These are phyloP conservation scores for Cyberlindnera saturnus DNA, from an alignment of 805 yeast species.

Conservation along the genomic window DNA sequence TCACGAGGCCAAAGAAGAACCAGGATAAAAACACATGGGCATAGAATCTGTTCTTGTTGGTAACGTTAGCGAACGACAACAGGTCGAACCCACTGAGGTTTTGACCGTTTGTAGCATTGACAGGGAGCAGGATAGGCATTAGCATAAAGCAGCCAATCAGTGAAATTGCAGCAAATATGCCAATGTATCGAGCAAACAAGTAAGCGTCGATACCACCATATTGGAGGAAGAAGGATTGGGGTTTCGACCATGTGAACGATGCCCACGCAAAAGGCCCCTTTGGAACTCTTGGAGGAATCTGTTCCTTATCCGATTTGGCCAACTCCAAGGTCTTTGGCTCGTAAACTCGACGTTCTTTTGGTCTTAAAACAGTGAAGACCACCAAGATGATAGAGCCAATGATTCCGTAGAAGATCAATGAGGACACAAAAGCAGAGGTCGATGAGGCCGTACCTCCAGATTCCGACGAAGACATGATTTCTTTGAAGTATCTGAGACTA, in stretches of 20 bases:
- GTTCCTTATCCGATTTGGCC: slow-evolving; percentile 45
- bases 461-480: background rate
- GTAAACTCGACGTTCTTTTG: slow-evolving; percentile 64
- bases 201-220: slow-evolving; percentile 74
- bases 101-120: slow-evolving; percentile 66
- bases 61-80: slow-evolving; percentile 57
- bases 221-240: slow-evolving; percentile 59
- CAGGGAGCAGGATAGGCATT: slow-evolving; percentile 60
- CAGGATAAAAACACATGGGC: slow-evolving; percentile 77
- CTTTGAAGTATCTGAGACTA: background rate
- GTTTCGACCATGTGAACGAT: slow-evolving; percentile 40
- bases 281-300: slow-evolving; percentile 19
- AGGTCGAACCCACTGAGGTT: slow-evolving; percentile 53
- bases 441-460: slow-evolving; percentile 37
- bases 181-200: slow-evolving; percentile 61
- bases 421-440: slow-evolving; percentile 69
- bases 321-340: slow-evolving; percentile 64
- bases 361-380: slow-evolving; percentile 56
- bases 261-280: slow-evolving; percentile 60
- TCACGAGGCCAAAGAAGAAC: slow-evolving; percentile 60
- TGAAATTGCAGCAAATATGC: slow-evolving; percentile 37
- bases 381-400: slow-evolving; percentile 52
- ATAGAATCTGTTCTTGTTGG: slow-evolving; percentile 55
- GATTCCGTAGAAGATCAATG: slow-evolving; percentile 64
- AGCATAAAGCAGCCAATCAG: slow-evolving; percentile 15